Evolutionary conservation across 139 green algal species (phyloP).

Genomic region (Volvox africanus): DNA sequence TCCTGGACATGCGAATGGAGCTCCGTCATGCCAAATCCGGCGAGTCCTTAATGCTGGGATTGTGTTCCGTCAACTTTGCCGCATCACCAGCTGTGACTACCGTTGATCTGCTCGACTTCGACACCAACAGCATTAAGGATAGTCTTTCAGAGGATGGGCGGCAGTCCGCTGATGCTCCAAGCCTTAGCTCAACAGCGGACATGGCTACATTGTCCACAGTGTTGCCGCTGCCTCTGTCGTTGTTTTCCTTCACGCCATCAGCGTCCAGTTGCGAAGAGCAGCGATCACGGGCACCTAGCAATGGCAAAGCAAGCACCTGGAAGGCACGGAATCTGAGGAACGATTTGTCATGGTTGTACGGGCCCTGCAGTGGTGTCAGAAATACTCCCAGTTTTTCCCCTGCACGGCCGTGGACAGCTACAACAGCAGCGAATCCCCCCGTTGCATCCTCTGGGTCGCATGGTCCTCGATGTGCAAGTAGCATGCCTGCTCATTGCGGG

Average conservation of each 20-base stretch:
- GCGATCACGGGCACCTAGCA: background rate
- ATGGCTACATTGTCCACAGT: background rate
- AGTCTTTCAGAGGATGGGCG: background rate
- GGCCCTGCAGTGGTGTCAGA: background rate
- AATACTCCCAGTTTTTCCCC: background rate
- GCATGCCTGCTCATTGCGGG: background rate
- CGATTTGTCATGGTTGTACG: background rate
- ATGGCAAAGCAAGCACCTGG: background rate
- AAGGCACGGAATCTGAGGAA: background rate
- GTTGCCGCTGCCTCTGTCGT: background rate
- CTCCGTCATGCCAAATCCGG: background rate
- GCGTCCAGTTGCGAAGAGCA: background rate
- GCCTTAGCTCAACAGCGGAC: background rate
- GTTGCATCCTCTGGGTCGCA: background rate
- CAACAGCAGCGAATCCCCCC: background rate
- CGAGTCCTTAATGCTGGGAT: background rate
- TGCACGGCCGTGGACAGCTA: background rate
- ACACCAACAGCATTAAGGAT: background rate
- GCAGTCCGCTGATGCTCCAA: background rate
- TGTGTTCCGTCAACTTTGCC: background rate
- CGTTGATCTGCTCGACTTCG: background rate
- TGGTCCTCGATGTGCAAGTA: background rate
- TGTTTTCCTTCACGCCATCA: background rate
- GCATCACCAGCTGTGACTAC: background rate
- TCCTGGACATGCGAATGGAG: background rate